These are phyloP conservation scores for Teunomyces kruisii DNA, from an alignment of 805 yeast species.

Conservation along the genomic window DNA sequence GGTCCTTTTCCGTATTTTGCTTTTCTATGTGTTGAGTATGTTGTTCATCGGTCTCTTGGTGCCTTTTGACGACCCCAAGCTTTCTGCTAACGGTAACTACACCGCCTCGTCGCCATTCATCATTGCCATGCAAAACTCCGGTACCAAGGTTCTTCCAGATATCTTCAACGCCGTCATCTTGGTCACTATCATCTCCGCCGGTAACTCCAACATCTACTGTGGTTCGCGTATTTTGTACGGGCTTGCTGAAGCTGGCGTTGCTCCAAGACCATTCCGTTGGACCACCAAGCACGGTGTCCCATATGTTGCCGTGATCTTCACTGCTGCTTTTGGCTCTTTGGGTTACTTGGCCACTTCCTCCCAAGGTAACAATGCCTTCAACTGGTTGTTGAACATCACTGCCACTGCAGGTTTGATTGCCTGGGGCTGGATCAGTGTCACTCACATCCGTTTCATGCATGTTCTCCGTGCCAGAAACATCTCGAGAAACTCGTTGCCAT, in stretches of 20 bases:
- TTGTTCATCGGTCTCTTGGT: slow-evolving; percentile 70
- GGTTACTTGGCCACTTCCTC: slow-evolving; percentile 58
- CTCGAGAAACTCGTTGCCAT: slow-evolving; percentile 68
- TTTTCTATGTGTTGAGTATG: slow-evolving; percentile 65
- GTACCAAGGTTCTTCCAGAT: slow-evolving; percentile 64
- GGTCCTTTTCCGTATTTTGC: slow-evolving; percentile 61
- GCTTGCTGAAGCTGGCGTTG: slow-evolving; percentile 58
- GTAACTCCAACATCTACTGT: slow-evolving; percentile 71
- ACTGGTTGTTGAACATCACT: slow-evolving; percentile 74
- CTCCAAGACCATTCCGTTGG: slow-evolving; percentile 51
- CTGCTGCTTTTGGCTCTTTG: slow-evolving; percentile 62
- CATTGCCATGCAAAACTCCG: slow-evolving; percentile 67
- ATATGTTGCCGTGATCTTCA: slow-evolving; percentile 51
- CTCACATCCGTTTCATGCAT: slow-evolving; percentile 70
- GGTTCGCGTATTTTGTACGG: slow-evolving; percentile 68
- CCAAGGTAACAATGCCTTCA: slow-evolving; percentile 58
- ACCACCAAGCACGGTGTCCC: slow-evolving; percentile 65
- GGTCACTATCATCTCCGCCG: slow-evolving; percentile 71
- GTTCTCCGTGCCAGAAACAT: slow-evolving; percentile 63
- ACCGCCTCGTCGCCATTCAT: slow-evolving; percentile 67
- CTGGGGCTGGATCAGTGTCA: slow-evolving; percentile 64
- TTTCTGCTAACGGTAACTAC: slow-evolving; percentile 35
- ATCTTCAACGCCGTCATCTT: slow-evolving; percentile 73
- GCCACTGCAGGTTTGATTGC: slow-evolving; percentile 75
- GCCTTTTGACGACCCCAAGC: slow-evolving; percentile 62